phyloP scores from a whole-genome alignment of 768 basidiomycete species.

The Hortiboletus campestris region DNA sequence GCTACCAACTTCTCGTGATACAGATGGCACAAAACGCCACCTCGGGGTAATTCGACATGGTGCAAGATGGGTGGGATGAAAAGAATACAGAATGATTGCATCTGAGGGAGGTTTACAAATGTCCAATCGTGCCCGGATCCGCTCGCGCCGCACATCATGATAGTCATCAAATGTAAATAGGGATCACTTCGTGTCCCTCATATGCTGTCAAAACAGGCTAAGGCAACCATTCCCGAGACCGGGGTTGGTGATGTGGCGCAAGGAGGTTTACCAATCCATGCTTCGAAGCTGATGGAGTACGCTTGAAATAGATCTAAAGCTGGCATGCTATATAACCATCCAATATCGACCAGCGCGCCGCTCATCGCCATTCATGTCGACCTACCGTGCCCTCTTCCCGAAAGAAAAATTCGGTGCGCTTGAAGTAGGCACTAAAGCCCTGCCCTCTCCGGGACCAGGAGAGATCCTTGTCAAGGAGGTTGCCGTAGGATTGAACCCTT shows the following conservation, averaged over 20 bases:
- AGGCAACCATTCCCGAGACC: neutral
- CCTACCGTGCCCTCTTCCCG: conserved; percentile 17
- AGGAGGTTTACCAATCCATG: conserved; percentile 2
- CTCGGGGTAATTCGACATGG: no score
- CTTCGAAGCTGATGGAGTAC: neutral
- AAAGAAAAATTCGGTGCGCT: conserved; percentile 19
- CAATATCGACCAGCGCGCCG: neutral
- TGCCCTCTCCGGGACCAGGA: conserved; percentile 36
- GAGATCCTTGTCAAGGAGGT: conserved; percentile 44
- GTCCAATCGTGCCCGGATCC: no score
- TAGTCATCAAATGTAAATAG: no score
- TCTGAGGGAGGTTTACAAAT: no score
- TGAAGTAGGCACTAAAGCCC: conserved; percentile 6
- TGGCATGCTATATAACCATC: neutral
- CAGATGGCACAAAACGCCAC: no score
- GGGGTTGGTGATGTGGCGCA: neutral
- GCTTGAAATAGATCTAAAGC: neutral
- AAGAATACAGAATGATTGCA: no score
- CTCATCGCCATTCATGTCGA: conserved; percentile 5
- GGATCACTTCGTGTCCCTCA: no score
- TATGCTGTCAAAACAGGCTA: neutral
- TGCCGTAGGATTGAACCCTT: conserved; percentile 44
- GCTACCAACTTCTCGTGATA: no score
- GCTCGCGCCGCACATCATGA: no score
- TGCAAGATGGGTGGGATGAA: no score